These are phyloP conservation scores for Auxenochlorella protothecoides DNA, from an alignment of 139 green algal genomes.

Conservation along the genomic window DNA sequence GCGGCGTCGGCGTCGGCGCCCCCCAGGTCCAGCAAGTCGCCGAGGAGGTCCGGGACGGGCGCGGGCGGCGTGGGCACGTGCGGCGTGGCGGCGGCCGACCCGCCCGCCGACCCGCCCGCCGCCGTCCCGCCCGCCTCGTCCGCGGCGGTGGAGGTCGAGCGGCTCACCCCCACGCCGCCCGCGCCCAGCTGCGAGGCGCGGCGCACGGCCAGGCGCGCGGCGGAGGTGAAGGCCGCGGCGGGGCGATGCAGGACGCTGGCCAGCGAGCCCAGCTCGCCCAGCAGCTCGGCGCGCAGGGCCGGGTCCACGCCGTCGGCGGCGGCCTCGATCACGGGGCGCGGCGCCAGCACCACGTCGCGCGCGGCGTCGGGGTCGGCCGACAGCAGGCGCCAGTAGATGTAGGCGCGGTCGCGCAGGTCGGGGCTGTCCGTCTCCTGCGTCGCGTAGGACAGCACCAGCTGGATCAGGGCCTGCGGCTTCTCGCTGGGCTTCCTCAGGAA, in stretches of 20 bases:
- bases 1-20: slow-evolving; percentile 10
- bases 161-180: neutral
- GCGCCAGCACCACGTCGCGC: slow-evolving; percentile 87
- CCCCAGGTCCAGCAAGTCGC: slow-evolving; percentile 64
- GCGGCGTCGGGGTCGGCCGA: slow-evolving; percentile 85
- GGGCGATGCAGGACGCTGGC: slow-evolving; percentile 92
- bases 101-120: neutral
- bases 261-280: slow-evolving; percentile 71
- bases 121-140: neutral
- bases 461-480: slow-evolving; percentile 87
- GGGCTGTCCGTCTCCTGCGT: slow-evolving; percentile 96
- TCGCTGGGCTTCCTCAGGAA: slow-evolving; percentile 92
- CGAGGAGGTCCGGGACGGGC: slow-evolving; percentile 38
- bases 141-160: neutral
- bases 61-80: neutral
- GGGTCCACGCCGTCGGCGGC: slow-evolving; percentile 62
- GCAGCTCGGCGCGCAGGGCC: slow-evolving; percentile 62
- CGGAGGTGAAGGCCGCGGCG: slow-evolving; percentile 69
- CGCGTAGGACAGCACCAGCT: slow-evolving; percentile 76
- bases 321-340: slow-evolving; percentile 87
- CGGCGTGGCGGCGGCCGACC: neutral
- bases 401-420: slow-evolving; percentile 93
- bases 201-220: slow-evolving; percentile 59
- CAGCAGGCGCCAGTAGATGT: slow-evolving; percentile 98
- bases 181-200: slow-evolving; percentile 42